These are phyloP conservation scores for Plasmodium inui DNA, from an alignment of 169 alveolate species.

Conservation along the genomic window DNA sequence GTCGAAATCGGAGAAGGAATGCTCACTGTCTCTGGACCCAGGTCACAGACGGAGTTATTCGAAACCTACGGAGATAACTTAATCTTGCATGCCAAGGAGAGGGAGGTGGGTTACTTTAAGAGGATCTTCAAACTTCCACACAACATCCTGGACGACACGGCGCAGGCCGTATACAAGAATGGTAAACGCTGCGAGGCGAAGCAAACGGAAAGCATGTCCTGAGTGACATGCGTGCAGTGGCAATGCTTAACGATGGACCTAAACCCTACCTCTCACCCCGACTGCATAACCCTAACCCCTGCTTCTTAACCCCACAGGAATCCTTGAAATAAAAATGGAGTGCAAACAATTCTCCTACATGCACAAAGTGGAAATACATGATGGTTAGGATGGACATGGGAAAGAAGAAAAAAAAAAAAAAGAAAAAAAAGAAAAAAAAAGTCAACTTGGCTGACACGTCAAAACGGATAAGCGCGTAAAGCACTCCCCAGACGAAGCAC, in stretches of 20 bases:
- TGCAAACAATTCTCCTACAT: constrained; percentile 63
- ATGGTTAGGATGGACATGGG: constrained; percentile 5
- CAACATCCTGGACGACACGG: constrained; percentile 84
- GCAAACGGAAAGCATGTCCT: background rate
- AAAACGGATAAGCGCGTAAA: background rate
- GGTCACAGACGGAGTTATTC: constrained; percentile 85
- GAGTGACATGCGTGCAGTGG: no score
- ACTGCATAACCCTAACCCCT: background rate
- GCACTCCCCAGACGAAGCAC: background rate
- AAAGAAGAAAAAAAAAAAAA: no score
- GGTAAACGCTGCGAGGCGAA: constrained; percentile 75
- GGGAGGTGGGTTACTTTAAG: constrained; percentile 86
- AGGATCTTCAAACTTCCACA: constrained; percentile 86
- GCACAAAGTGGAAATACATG: constrained; percentile 55
- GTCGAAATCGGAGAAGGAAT: constrained; percentile 85
- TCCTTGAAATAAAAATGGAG: constrained; percentile 65
- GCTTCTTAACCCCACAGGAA: background rate
- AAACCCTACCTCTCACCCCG: no score
- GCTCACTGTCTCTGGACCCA: constrained; percentile 81
- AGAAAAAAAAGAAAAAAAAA: no score
- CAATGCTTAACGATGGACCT: no score
- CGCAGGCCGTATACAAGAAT: constrained; percentile 80
- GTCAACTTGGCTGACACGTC: background rate
- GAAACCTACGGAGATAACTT: constrained; percentile 85
- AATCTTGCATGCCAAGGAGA: constrained; percentile 84